Evolutionary conservation across 768 basidiomycete species (phyloP), one percentile per base, ranked within the genome.

Genomic region (Boletus rex-veris): DNA sequence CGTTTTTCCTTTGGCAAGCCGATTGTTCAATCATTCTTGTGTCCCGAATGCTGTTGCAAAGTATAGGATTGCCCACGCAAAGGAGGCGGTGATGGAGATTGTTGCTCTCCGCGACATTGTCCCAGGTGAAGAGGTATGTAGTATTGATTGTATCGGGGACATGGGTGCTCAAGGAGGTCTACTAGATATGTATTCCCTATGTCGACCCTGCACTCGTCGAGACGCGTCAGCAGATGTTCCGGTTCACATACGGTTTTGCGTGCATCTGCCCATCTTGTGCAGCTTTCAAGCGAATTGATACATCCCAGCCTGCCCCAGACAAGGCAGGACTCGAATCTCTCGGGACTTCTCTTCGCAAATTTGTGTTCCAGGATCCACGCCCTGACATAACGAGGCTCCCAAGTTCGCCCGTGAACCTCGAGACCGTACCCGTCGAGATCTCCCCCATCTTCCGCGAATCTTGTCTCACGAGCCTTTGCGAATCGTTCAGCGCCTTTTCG

Each of bases 1-100:
- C 0, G 74, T 90, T 36, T 91, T 88, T 56, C 88, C 90, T 8
- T 67, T 81, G 10, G 85, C 90, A 2, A 92, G 90, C 62, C 77
- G 88, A n/a, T 64, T 82, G 12, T 90, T 92, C 73, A 92, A 92
- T 63, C 90, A 92, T 63, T 89, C 87, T 5, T 92, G 90, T 67
- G 60, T 78, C 16, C 88, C 90, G 2, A 90, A 89, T 58, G 86
- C 86, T 15, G 80, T 79, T 24, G 74, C 81, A 31, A 85, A 81
- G 64, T 89, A 86, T 61, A 63, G 69, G 42, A 70, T 88, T 15
- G 62, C 57, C 21, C 64, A 59, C 3, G 68, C 63, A 8, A 60
- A 73, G 39, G 60, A 69, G 4, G 77, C 81, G 3, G 57, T 57
- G 12, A 86, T 92, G 85, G 78, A 88, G 57, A 72, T 91, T 4